Conservation (phyloP, 2,329 filamentous ascomycete species). For the Fusarium agapanthi region DNA sequence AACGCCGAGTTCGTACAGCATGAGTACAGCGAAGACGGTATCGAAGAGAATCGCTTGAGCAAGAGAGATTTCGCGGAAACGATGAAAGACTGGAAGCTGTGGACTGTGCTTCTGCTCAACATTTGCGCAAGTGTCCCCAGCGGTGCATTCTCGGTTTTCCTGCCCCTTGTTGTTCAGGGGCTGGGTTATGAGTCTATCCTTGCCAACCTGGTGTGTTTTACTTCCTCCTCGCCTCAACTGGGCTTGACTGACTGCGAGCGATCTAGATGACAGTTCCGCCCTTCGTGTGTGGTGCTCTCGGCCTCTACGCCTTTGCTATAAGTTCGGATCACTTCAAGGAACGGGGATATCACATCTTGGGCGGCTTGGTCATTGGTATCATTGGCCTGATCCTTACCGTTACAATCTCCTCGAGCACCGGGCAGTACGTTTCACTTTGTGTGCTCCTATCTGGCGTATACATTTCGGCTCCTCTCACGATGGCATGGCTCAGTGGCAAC, state of each 20-base stretch:
- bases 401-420: conserved; percentile 31
- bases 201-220: conserved; percentile 37
- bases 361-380: conserved; percentile 35
- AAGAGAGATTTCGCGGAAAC: conserved; percentile 40
- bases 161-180: conserved; percentile 42
- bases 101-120: conserved; percentile 39
- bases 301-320: conserved; percentile 40
- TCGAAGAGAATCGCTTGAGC: conserved; percentile 35
- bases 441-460: conserved; percentile 40
- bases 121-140: conserved; percentile 43
- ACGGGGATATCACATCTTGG: conserved; percentile 40
- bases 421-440: conserved; percentile 38
- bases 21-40: conserved; percentile 40
- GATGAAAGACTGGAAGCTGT: conserved; percentile 42
- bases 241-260: background rate
- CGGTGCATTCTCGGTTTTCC: conserved; percentile 40
- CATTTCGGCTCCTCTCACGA: conserved; percentile 40
- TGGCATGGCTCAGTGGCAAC: conserved; percentile 43
- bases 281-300: conserved; percentile 40
- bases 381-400: conserved; percentile 40
- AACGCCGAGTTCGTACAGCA: conserved; percentile 38
- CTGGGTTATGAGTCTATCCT: conserved; percentile 41
- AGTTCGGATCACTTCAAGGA: conserved; percentile 40
- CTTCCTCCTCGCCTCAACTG: background rate
- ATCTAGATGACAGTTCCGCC: conserved; percentile 42